phyloP scores from a whole-genome alignment of 257 asterid species.

The Solanum clarkiae region DNA sequence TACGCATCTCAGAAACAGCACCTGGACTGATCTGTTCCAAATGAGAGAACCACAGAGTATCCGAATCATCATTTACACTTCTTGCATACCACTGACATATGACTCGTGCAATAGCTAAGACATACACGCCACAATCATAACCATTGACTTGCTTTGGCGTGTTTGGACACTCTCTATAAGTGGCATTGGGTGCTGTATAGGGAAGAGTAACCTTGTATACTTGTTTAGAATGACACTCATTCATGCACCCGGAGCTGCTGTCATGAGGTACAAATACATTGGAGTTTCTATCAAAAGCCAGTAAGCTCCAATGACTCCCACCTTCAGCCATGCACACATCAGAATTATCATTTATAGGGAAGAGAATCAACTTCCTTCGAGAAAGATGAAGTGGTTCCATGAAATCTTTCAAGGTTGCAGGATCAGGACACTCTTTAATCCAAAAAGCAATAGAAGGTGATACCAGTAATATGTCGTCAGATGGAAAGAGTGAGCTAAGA shows the following conservation, averaged over 20 bases:
- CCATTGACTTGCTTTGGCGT: constrained; percentile 48
- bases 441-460: constrained; percentile 77
- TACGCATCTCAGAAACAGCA: constrained; percentile 36
- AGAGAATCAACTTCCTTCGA: constrained; percentile 39
- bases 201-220: constrained; percentile 26
- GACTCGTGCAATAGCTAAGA: constrained; percentile 47
- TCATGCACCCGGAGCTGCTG: constrained; percentile 27
- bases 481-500: constrained; percentile 33
- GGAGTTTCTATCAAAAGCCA: constrained; percentile 39
- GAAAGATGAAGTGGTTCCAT: constrained; percentile 56
- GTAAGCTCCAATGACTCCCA: constrained; percentile 77
- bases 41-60: constrained; percentile 36
- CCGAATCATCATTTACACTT: constrained; percentile 8
- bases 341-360: constrained; percentile 67
- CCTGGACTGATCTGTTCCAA: constrained; percentile 38
- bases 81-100: constrained; percentile 49
- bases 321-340: constrained; percentile 60
- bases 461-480: constrained; percentile 46
- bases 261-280: constrained; percentile 70
- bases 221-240: constrained; percentile 25
- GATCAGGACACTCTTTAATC: constrained; percentile 72
- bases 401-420: constrained; percentile 37
- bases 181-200: constrained; percentile 11
- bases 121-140: constrained; percentile 76
- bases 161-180: constrained; percentile 22